Base-by-base conservation (phyloP, 495 filamentous ascomycete genomes). In the Penicillium nucicola region DNA sequence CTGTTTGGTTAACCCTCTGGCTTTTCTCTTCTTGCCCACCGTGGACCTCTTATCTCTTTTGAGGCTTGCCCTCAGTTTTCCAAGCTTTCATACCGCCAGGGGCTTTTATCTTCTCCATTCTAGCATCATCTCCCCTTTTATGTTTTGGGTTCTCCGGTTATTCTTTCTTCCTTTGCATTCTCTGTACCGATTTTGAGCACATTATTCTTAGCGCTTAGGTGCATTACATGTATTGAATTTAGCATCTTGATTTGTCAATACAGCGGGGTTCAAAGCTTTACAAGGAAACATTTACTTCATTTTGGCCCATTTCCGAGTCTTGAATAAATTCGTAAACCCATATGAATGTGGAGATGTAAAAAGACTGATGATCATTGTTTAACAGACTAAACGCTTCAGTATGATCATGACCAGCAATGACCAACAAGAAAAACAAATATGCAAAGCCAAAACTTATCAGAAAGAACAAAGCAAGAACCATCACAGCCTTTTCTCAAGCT, bases 401-500 rank as follows among this genome's bases (percentile, higher is more conserved):
- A 19, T 28, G 30, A 42, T 19, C 22, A 14, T 41, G 18, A 25
- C 36, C 47, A 33, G 18, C 32, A 43, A 15, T 28, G 13, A 38
- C 44, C 15, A 18, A 47, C 15, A 19, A 44, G 5, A 19, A 7
- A 32, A 18, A 25, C 31, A 23, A 15, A 45, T 5, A 42, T 31
- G 33, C 31, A 32, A 15, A 37, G 12, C 6, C 12, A 12, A 42
- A 20, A 12, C 19, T 33, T 10, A 15, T 17, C 43, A 50, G n/a
- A 4, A 2, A 22, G 20, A 22, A 22, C 2, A 28, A 28, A 8
- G 25, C 30, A 11, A 31, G 34, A 30, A 36, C 14, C 15, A 17
- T 64, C 75, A 86, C 65, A 92, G 82, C 63, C 81, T 87, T 80
- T 93, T 93, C 77, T 96, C 91, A 61, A 96, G 74, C 70, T 83